Conservation (phyloP, 257 asterid species). For the Galeopsis tetrahit region DNA sequence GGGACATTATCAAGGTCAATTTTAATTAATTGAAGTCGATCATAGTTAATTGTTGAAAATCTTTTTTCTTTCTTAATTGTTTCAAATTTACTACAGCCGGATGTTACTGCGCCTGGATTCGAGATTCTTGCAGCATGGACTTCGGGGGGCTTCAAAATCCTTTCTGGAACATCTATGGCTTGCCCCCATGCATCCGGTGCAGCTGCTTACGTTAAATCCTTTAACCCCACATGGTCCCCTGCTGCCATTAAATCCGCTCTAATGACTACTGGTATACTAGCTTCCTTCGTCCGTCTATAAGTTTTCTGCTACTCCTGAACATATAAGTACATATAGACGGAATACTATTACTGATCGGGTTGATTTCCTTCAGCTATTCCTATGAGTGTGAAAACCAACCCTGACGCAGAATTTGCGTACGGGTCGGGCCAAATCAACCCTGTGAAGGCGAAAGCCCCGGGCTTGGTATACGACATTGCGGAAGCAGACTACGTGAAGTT, state of each 20-base stretch:
- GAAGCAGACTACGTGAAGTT: conserved; percentile 57
- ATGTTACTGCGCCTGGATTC: conserved; percentile 67
- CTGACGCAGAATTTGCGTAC: conserved; percentile 64
- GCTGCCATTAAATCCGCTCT: conserved; percentile 65
- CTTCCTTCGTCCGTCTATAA: no score
- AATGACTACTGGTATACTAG: conserved; percentile 61
- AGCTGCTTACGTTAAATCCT: conserved; percentile 62
- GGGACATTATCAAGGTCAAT: conserved; percentile 56
- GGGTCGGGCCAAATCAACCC: conserved; percentile 83
- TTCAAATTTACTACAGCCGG: conserved; percentile 48
- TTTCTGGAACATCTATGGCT: conserved; percentile 68
- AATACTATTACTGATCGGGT: neutral
- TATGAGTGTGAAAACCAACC: conserved; percentile 44
- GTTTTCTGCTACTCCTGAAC: no score
- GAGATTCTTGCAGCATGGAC: conserved; percentile 75
- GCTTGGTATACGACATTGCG: conserved; percentile 60
- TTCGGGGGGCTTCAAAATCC: conserved; percentile 37
- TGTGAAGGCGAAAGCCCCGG: conserved; percentile 54
- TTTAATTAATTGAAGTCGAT: neutral
- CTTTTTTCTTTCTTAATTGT: neutral
- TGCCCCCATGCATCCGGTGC: conserved; percentile 72
- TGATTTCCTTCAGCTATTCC: conserved; percentile 42
- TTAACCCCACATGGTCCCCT: conserved; percentile 63
- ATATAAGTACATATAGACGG: no score
- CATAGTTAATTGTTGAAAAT: neutral